Evolutionary conservation across 2,329 filamentous ascomycete species (phyloP), one percentile per base, ranked within the genome.

Genomic region (Eurotiales sp.): DNA sequence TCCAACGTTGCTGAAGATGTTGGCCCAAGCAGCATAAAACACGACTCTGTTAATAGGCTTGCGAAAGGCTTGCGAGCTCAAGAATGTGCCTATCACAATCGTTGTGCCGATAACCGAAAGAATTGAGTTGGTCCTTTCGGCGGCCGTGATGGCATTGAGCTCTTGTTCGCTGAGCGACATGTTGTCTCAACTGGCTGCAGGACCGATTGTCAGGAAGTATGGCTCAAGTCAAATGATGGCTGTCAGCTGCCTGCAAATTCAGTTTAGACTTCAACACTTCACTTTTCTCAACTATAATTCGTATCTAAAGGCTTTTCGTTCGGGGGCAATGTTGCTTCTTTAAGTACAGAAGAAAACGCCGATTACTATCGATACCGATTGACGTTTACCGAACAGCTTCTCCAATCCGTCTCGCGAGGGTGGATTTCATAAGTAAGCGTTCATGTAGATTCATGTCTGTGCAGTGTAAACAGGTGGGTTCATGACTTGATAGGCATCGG

Each of bases 1-100:
- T 1, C 84, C 88, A 15, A 89, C 78, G 65, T 90, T 92, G 55
- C 82, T 82, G 68, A 90, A 76, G 59, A 92, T 77, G 62, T 95
- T 95, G 8, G 88, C 89, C 62, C 88, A 86, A 0, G 86, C 87
- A 6, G 89, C 88, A 65, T 87, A 93, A 67, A 95, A 92, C 8
- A 92, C 84, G 0, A 95, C 77, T 15, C 89, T 79, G 63, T 93
- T 93, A 72, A 93, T 90, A n/a, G 88, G 87, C 63, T 90, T 92
- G 61, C 87, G 86, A 64, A 93, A 93, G 4, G 78, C 77, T 14
- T 76, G 78, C 27, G 85, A 88, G n/a, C 70, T 67, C 25, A 80
- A 70, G 63, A 91, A 93, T 3, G 87, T 90, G 50, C 75, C 59
- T 49, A 92, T 82, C 61, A 90, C 86, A 64, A 91, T 82, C 27